Evolutionary conservation across 441 rosid genomes (phyloP).

Genomic region (Mallotus repandus): DNA sequence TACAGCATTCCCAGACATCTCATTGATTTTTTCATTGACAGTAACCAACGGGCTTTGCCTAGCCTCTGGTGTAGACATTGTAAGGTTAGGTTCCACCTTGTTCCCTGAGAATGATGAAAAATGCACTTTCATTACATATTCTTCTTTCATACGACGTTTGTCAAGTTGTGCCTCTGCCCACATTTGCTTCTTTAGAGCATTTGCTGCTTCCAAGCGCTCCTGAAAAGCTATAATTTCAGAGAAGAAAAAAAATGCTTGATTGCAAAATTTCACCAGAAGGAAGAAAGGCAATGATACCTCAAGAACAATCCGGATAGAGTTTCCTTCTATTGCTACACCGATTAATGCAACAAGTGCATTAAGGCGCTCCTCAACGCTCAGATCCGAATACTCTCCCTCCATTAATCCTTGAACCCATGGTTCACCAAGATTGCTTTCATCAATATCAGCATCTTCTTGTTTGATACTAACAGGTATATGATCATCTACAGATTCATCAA

Average conservation of each 20-base stretch:
- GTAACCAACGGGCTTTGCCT: slow-evolving; percentile 47
- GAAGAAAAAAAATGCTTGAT: slow-evolving; percentile 10
- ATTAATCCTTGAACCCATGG: slow-evolving; percentile 83
- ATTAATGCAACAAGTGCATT: slow-evolving; percentile 71
- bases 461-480: slow-evolving; percentile 29
- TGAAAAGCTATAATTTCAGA: slow-evolving; percentile 37
- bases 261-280: slow-evolving; percentile 11
- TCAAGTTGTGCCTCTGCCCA: slow-evolving; percentile 93
- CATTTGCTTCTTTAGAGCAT: slow-evolving; percentile 84
- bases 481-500: slow-evolving; percentile 28
- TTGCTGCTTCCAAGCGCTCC: slow-evolving; percentile 91
- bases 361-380: slow-evolving; percentile 77
- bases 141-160: slow-evolving; percentile 77
- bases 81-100: slow-evolving; percentile 44
- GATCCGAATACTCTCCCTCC: slow-evolving; percentile 78
- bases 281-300: slow-evolving; percentile 46
- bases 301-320: slow-evolving; percentile 56
- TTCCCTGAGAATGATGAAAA: slow-evolving; percentile 44
- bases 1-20: slow-evolving; percentile 22
- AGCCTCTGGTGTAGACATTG: slow-evolving; percentile 37
- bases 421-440: slow-evolving; percentile 63
- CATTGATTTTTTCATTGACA: slow-evolving; percentile 33
- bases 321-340: slow-evolving; percentile 77
- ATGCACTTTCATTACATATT: slow-evolving; percentile 46
- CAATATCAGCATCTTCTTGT: slow-evolving; percentile 49